phyloP scores from a whole-genome alignment of 495 filamentous ascomycete genomes.

The Neurospora africana region DNA sequence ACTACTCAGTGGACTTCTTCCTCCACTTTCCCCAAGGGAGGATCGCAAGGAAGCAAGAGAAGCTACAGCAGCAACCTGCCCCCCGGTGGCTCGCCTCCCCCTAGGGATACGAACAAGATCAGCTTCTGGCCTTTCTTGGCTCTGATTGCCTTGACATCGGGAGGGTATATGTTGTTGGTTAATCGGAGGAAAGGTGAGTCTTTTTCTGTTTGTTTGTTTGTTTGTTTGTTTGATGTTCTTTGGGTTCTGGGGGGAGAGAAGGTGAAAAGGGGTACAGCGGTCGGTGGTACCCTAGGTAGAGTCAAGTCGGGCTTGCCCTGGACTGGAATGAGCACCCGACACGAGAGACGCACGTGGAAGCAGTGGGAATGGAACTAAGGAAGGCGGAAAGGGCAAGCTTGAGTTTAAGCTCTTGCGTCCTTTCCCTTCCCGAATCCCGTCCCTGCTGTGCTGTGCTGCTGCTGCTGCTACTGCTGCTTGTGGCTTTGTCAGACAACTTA shows the following conservation, averaged over 20 bases:
- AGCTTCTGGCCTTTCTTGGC: slow-evolving; percentile 42
- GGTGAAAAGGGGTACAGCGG: background rate
- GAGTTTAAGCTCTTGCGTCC: background rate
- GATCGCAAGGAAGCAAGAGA: background rate
- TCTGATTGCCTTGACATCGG: slow-evolving; percentile 35
- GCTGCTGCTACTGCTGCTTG: background rate
- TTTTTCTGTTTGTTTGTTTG: background rate
- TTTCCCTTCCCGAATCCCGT: background rate
- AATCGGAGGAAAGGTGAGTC: slow-evolving; percentile 23
- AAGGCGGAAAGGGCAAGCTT: background rate
- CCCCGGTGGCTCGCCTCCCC: slow-evolving; percentile 14
- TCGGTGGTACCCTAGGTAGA: too few relatives aligned
- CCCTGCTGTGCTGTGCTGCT: background rate
- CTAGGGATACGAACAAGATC: slow-evolving; percentile 21
- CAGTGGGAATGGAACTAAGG: background rate
- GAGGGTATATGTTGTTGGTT: slow-evolving; percentile 35
- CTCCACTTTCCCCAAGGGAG: background rate
- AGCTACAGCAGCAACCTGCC: background rate
- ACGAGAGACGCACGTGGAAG: background rate
- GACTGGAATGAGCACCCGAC: too few relatives aligned
- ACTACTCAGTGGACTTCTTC: background rate
- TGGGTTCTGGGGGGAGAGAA: background rate
- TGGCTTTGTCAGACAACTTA: background rate
- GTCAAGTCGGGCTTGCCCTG: background rate
- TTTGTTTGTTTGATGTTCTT: background rate